Conservation (phyloP, 2,329 filamentous ascomycete species). For the Alternaria arbusti region DNA sequence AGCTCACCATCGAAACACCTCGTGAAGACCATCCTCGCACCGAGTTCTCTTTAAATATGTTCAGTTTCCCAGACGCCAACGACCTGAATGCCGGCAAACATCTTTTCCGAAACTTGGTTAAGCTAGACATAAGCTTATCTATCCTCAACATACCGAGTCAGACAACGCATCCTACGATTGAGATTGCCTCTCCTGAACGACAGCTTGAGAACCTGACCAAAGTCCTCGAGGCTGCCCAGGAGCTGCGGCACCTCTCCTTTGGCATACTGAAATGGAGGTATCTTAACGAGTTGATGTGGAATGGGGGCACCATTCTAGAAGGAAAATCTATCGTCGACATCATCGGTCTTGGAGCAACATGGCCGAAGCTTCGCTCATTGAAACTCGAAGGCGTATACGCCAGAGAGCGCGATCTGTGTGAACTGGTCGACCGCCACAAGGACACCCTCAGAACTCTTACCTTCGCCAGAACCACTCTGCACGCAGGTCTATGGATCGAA, state of each 20-base stretch:
- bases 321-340: slow-evolving; percentile 8
- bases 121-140: slow-evolving; percentile 23
- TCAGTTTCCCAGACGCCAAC: slow-evolving; percentile 17
- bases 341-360: slow-evolving; percentile 26
- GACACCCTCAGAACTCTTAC: slow-evolving; percentile 21
- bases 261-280: slow-evolving; percentile 16
- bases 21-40: background rate
- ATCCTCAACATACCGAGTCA: background rate
- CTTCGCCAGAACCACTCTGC: slow-evolving; percentile 23
- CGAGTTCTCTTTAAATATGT: slow-evolving; percentile 24
- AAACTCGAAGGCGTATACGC: slow-evolving; percentile 29
- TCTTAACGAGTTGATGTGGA: slow-evolving; percentile 1
- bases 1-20: slow-evolving; percentile 21
- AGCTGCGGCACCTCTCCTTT: slow-evolving; percentile 27
- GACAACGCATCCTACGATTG: background rate
- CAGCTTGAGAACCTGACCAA: slow-evolving; percentile 23
- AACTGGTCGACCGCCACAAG: slow-evolving; percentile 28
- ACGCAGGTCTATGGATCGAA: slow-evolving; percentile 30
- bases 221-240: slow-evolving; percentile 21
- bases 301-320: background rate
- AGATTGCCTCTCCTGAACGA: background rate
- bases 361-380: slow-evolving; percentile 30
- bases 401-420: slow-evolving; percentile 19
- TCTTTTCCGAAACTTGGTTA: slow-evolving; percentile 30
- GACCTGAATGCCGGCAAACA: slow-evolving; percentile 27